phyloP scores from a whole-genome alignment of 495 filamentous ascomycete genomes.

The Neurospora sp. region DNA sequence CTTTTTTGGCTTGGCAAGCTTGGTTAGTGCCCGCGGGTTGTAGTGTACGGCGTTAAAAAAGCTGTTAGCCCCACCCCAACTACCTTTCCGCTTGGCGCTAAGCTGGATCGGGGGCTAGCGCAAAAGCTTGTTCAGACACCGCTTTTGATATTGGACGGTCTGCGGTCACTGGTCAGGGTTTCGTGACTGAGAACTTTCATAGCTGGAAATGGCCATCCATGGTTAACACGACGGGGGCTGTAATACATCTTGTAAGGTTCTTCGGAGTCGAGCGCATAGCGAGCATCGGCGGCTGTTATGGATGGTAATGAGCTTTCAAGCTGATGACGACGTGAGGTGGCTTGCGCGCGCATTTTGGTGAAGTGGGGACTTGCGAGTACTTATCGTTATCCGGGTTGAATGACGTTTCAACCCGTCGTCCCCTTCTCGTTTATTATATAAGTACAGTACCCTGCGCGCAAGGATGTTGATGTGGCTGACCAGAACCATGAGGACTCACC shows the following conservation, averaged over 20 bases:
- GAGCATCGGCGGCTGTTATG: neutral
- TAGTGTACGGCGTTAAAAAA: neutral
- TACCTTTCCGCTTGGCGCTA: neutral
- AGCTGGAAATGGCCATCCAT: neutral
- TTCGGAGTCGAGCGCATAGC: neutral
- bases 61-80: neutral
- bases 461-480: neutral
- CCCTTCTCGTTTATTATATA: neutral
- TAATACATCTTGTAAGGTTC: neutral
- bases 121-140: constrained; percentile 17
- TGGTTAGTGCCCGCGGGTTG: neutral
- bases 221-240: neutral
- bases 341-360: neutral
- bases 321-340: neutral
- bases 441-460: neutral
- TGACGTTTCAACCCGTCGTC: neutral
- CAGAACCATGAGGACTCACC: neutral
- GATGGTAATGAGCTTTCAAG: neutral
- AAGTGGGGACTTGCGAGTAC: neutral
- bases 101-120: constrained; percentile 4
- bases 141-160: constrained; percentile 1
- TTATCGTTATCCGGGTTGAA: neutral
- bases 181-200: neutral
- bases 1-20: neutral
- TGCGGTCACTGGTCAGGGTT: neutral